These are phyloP conservation scores for Trametes sanguinea DNA, from an alignment of 768 basidiomycete genomes.

Conservation along the genomic window DNA sequence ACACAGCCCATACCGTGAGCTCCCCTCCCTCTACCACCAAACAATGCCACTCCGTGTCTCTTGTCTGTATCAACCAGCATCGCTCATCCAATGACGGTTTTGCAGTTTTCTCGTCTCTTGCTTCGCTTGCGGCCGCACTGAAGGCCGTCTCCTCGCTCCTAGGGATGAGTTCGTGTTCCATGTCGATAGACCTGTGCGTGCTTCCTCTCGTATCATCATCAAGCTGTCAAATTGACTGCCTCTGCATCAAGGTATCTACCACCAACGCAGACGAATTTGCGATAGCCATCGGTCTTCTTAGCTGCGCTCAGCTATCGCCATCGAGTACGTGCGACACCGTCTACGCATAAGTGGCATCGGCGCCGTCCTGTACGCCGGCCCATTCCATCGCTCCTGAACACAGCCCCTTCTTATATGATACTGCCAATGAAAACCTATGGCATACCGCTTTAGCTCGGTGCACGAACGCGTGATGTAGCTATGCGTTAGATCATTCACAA, in stretches of 20 bases:
- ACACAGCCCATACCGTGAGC: no score
- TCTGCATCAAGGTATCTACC: slow-evolving; percentile 28
- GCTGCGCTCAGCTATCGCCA: slow-evolving; percentile 22
- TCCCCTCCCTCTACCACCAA: no score
- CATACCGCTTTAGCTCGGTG: no score
- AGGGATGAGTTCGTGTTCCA: slow-evolving; percentile 29
- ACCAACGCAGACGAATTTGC: slow-evolving; percentile 36
- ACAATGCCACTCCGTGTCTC: no score
- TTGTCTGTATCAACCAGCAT: background rate
- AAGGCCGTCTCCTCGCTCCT: slow-evolving; percentile 18
- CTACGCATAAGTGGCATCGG: slow-evolving; percentile 27
- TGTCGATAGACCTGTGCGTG: slow-evolving; percentile 25
- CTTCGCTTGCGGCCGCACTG: slow-evolving; percentile 32
- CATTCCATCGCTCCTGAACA: slow-evolving; percentile 13
- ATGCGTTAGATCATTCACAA: no score
- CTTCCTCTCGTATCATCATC: background rate
- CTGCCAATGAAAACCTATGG: no score
- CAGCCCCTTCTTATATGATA: no score
- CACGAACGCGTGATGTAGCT: no score
- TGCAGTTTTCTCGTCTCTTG: slow-evolving; percentile 22
- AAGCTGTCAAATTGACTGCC: background rate
- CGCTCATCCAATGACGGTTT: background rate
- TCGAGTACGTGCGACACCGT: slow-evolving; percentile 21
- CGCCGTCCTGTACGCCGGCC: slow-evolving; percentile 32
- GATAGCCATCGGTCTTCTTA: slow-evolving; percentile 34